These are phyloP conservation scores for Solanum pinnatisectum DNA, from an alignment of 257 asterid genomes.

Conservation along the genomic window DNA sequence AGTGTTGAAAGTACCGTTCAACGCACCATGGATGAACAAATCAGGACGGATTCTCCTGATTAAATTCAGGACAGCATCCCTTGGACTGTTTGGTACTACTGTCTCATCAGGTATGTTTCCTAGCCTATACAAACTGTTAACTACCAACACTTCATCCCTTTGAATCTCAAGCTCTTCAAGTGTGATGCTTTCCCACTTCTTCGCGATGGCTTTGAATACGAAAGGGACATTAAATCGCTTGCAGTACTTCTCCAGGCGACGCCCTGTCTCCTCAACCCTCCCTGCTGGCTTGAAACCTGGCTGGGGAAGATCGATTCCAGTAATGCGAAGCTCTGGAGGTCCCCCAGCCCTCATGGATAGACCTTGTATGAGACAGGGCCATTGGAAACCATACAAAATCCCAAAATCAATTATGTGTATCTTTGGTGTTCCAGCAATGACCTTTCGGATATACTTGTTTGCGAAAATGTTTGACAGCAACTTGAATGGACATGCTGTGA, in stretches of 20 bases:
- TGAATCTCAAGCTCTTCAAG: conserved; percentile 18
- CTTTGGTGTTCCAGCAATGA: conserved; percentile 13
- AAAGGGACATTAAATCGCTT: conserved; percentile 25
- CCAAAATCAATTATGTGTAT: conserved; percentile 36
- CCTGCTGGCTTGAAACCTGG: conserved; percentile 33
- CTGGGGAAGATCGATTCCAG: conserved; percentile 35
- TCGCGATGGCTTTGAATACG: conserved; percentile 20
- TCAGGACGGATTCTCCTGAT: conserved; percentile 23
- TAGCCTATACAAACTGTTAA: conserved; percentile 25
- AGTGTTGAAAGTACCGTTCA: conserved; percentile 26
- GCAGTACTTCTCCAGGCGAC: conserved; percentile 19
- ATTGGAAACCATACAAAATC: conserved; percentile 29
- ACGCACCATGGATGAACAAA: conserved; percentile 17
- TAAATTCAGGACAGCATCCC: conserved; percentile 24
- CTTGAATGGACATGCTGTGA: conserved; percentile 28
- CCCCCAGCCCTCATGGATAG: conserved; percentile 24
- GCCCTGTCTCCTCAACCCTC: conserved; percentile 33
- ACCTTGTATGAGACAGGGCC: conserved; percentile 33
- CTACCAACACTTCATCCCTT: conserved; percentile 19
- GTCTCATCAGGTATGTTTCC: conserved; percentile 36
- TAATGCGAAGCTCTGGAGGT: conserved; percentile 26
- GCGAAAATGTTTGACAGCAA: conserved; percentile 17
- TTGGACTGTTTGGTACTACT: conserved; percentile 20
- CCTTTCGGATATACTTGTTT: conserved; percentile 12
- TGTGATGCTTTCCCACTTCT: conserved; percentile 29